These are phyloP conservation scores for Fusarium sp. DNA, from an alignment of 2,329 filamentous ascomycete genomes.

Conservation along the genomic window DNA sequence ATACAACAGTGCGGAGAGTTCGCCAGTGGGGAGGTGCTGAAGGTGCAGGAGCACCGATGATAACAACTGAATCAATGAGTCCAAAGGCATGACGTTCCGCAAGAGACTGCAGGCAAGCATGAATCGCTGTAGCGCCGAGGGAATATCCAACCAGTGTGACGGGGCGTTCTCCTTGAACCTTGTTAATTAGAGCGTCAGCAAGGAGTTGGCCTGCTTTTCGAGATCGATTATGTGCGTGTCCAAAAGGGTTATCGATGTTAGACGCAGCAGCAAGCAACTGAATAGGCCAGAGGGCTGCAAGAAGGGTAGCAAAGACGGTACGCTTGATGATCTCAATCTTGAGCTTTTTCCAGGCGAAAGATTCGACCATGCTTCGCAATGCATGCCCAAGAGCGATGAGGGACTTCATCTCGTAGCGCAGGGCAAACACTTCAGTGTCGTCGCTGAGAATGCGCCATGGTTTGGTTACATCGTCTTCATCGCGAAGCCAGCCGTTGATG, in stretches of 20 bases:
- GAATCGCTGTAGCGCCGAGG: constrained; percentile 83
- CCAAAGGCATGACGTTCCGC: constrained; percentile 85
- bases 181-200: constrained; percentile 84
- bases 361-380: constrained; percentile 76
- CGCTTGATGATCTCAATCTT: constrained; percentile 80
- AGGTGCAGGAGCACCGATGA: constrained; percentile 85
- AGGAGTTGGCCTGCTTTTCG: constrained; percentile 84
- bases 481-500: constrained; percentile 86
- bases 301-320: constrained; percentile 75
- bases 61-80: constrained; percentile 82
- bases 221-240: constrained; percentile 77
- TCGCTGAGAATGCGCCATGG: constrained; percentile 82
- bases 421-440: constrained; percentile 82
- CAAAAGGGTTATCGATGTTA: constrained; percentile 85
- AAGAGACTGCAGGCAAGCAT: constrained; percentile 80
- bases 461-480: constrained; percentile 77
- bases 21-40: constrained; percentile 80
- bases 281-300: constrained; percentile 77
- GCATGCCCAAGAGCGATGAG: constrained; percentile 81
- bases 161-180: constrained; percentile 82
- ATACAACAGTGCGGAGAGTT: constrained; percentile 79
- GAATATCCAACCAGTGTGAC: constrained; percentile 87
- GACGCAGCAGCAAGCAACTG: constrained; percentile 73
- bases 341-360: constrained; percentile 79
- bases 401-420: constrained; percentile 84